These are phyloP conservation scores for Spencermartinsiella ligniputridi DNA, from an alignment of 1,139 yeast genomes.

Conservation along the genomic window DNA sequence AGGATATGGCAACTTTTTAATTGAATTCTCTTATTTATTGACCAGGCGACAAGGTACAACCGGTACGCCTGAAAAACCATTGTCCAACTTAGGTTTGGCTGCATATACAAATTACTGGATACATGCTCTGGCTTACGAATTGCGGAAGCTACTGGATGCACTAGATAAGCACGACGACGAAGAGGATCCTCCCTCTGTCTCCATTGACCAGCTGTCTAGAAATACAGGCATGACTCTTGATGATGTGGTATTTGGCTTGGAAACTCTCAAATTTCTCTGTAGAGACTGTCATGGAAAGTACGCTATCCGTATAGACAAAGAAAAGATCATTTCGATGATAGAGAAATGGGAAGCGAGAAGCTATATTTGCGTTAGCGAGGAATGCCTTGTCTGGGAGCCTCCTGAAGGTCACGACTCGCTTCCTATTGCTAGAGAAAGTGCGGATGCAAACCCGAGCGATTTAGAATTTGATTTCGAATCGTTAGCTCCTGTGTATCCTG, in stretches of 20 bases:
- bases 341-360: constrained; percentile 53
- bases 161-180: background rate
- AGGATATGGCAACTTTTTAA: constrained; percentile 85
- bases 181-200: constrained; percentile 26
- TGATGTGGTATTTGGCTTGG: constrained; percentile 84
- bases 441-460: background rate
- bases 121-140: background rate
- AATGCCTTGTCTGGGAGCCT: constrained; percentile 57
- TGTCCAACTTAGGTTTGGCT: constrained; percentile 77
- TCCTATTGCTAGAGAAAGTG: background rate
- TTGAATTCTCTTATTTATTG: constrained; percentile 82
- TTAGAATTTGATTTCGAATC: background rate
- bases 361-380: constrained; percentile 49
- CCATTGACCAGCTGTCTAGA: constrained; percentile 59
- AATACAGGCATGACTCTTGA: constrained; percentile 78
- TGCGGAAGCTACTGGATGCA: background rate
- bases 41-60: constrained; percentile 67
- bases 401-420: background rate
- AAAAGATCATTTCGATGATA: constrained; percentile 43
- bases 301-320: constrained; percentile 51
- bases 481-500: background rate
- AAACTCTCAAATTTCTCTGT: constrained; percentile 61
- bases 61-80: constrained; percentile 95
- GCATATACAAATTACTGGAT: constrained; percentile 89
- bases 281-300: constrained; percentile 39